These are phyloP conservation scores for Penicillium frequentans DNA, from an alignment of 2,329 filamentous ascomycete genomes.

Conservation along the genomic window DNA sequence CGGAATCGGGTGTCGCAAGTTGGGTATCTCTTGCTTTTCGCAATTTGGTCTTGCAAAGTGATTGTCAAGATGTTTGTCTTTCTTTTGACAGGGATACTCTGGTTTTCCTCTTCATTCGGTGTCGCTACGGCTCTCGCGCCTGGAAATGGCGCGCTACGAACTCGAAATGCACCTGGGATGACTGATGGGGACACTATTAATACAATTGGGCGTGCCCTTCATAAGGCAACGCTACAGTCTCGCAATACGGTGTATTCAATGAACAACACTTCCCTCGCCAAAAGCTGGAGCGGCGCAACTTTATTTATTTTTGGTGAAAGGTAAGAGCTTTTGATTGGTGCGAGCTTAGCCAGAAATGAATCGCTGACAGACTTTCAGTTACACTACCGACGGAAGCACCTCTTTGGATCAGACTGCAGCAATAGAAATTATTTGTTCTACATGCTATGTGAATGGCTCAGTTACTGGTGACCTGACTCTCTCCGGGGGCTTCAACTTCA, in stretches of 20 bases:
- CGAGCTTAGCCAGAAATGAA: not conserved
- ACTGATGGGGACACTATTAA: conserved; percentile 1
- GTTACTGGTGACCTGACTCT: conserved; percentile 48
- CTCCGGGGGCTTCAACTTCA: conserved; percentile 28
- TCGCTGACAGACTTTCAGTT: not conserved
- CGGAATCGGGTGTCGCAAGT: not conserved
- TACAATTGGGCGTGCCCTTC: not conserved
- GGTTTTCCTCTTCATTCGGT: not conserved
- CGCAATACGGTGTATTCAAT: not conserved
- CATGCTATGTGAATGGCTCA: conserved; percentile 53
- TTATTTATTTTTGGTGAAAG: conserved; percentile 6
- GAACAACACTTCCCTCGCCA: conserved; percentile 2
- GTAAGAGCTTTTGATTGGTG: not conserved
- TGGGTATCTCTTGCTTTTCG: not conserved
- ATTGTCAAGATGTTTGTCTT: not conserved
- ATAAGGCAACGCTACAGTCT: not conserved
- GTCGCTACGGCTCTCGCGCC: not conserved
- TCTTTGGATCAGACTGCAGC: not conserved
- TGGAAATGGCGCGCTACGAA: not conserved
- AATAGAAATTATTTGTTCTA: conserved; percentile 37
- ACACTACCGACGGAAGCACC: not conserved
- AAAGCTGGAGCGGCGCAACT: not conserved
- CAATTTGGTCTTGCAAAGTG: not conserved
- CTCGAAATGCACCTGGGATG: conserved; percentile 3
- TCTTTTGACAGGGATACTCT: not conserved